These are phyloP conservation scores for Austroboletus olivaceoglutinosus DNA, from an alignment of 1,284 basidiomycete genomes.

Conservation along the genomic window DNA sequence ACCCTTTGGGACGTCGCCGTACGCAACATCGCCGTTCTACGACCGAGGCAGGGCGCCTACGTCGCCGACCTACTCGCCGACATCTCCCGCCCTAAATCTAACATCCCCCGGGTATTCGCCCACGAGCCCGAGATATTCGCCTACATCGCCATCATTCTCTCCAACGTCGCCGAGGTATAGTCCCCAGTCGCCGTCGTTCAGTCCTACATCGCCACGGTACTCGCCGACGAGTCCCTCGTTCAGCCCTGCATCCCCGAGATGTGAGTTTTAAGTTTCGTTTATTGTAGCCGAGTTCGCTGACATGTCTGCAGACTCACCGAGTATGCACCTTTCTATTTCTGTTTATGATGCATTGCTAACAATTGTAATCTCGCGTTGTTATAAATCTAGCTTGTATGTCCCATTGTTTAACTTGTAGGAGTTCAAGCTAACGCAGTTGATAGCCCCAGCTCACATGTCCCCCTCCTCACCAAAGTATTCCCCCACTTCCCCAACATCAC, in stretches of 20 bases:
- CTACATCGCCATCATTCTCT: constrained; percentile 83
- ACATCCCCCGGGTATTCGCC: constrained; percentile 87
- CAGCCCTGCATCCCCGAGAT: constrained; percentile 82
- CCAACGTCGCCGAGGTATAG: constrained; percentile 83
- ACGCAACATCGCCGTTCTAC: constrained; percentile 79
- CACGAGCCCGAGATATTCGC: constrained; percentile 83
- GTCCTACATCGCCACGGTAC: constrained; percentile 80
- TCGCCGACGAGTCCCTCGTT: constrained; percentile 85
- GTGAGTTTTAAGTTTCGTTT: constrained; percentile 45
- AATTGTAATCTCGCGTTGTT: constrained; percentile 8
- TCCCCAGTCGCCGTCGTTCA: constrained; percentile 81
- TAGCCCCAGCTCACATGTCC: constrained; percentile 74
- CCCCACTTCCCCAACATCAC: constrained; percentile 79
- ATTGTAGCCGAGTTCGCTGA: constrained; percentile 16
- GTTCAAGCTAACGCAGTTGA: constrained; percentile 12
- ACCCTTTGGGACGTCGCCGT: constrained; percentile 76
- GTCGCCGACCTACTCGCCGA: constrained; percentile 85
- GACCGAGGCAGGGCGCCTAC: constrained; percentile 65
- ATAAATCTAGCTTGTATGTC: constrained; percentile 55
- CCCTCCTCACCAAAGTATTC: constrained; percentile 86
- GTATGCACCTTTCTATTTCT: constrained; percentile 44
- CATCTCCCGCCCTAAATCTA: constrained; percentile 74
- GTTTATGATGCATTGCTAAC: constrained; percentile 19
- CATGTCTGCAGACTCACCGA: constrained; percentile 66
- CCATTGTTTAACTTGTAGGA: neutral